These are phyloP conservation scores for Pseudonectria buxi DNA, from an alignment of 2,329 filamentous ascomycete genomes.

Conservation along the genomic window DNA sequence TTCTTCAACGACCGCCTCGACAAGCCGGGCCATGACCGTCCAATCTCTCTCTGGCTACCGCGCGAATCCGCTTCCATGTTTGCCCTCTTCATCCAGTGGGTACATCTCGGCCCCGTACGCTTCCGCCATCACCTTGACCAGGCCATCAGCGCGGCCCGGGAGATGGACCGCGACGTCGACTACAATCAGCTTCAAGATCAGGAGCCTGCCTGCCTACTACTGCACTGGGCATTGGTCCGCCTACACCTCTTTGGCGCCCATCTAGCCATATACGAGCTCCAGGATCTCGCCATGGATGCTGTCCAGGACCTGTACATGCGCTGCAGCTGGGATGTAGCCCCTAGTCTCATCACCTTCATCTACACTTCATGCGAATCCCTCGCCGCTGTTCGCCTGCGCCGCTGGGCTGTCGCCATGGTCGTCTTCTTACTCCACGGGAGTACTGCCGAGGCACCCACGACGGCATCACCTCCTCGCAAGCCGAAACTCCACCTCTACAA, in stretches of 20 bases:
- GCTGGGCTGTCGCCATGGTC: conserved; percentile 55
- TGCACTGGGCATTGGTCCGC: conserved; percentile 51
- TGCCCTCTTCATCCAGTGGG: conserved; percentile 46
- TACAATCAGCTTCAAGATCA: too few relatives aligned
- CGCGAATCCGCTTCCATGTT: conserved; percentile 46
- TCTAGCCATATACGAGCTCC: conserved; percentile 42
- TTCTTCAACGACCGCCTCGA: conserved; percentile 44
- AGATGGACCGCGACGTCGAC: conserved; percentile 12
- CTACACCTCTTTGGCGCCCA: conserved; percentile 52
- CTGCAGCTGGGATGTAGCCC: conserved; percentile 51
- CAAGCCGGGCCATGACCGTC: conserved; percentile 21
- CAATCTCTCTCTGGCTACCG: conserved; percentile 34
- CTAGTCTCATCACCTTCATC: conserved; percentile 43
- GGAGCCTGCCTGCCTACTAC: conserved; percentile 27
- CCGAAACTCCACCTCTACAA: too few relatives aligned
- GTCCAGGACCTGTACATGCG: conserved; percentile 53
- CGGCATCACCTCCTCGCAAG: not conserved
- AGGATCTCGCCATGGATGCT: conserved; percentile 52
- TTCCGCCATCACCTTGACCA: conserved; percentile 40
- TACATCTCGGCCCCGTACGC: conserved; percentile 34
- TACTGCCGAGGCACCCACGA: conserved; percentile 10
- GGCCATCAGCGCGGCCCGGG: conserved; percentile 26
- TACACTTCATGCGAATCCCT: conserved; percentile 47
- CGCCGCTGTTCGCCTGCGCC: conserved; percentile 45
- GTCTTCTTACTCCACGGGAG: conserved; percentile 45